A percentile compares a stretch with the other conserved stretches of the same genome.
Conservation (phyloP, 108 stramenopile species). For the Cyclostephanos tholiformis region DNA sequence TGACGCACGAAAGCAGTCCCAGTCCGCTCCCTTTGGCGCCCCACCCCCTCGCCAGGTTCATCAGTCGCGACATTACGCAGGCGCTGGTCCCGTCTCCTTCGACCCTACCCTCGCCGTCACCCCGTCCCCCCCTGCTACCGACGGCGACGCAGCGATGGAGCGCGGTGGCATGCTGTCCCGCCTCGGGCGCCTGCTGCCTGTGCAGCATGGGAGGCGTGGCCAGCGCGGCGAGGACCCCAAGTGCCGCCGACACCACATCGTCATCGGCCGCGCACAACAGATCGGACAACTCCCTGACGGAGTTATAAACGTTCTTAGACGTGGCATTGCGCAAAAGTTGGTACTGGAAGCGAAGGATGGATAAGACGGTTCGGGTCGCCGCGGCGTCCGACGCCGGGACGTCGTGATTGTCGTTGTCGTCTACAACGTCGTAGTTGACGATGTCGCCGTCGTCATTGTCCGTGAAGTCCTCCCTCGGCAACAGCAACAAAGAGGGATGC, state of each 20-base stretch:
- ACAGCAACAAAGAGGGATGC: constrained; percentile 63
- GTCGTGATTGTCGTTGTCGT: constrained; percentile 20
- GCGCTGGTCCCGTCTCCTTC: constrained; percentile 15
- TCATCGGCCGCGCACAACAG: constrained; percentile 82
- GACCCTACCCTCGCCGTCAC: neutral
- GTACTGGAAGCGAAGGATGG: constrained; percentile 70
- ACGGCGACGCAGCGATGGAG: constrained; percentile 47
- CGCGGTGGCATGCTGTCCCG: constrained; percentile 65
- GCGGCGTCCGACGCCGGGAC: constrained; percentile 21
- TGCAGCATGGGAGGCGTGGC: constrained; percentile 81
- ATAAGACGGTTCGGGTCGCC: constrained; percentile 38
- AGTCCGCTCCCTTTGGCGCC: constrained; percentile 79
- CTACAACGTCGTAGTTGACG: constrained; percentile 1
- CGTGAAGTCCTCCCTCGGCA: constrained; percentile 43
- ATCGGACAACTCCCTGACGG: constrained; percentile 69
- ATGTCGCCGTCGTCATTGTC: constrained; percentile 10
- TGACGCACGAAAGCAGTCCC: constrained; percentile 77
- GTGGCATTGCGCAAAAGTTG: constrained; percentile 75
- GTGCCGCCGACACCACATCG: constrained; percentile 54
- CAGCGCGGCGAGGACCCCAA: constrained; percentile 63
- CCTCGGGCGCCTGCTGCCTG: constrained; percentile 86
- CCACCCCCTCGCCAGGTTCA: constrained; percentile 84
- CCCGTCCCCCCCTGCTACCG: constrained; percentile 6
- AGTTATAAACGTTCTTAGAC: constrained; percentile 86
- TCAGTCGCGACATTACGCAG: constrained; percentile 63